Base-by-base conservation (phyloP, 352 stramenopile genomes). In the Thalassiosira delicatula region DNA sequence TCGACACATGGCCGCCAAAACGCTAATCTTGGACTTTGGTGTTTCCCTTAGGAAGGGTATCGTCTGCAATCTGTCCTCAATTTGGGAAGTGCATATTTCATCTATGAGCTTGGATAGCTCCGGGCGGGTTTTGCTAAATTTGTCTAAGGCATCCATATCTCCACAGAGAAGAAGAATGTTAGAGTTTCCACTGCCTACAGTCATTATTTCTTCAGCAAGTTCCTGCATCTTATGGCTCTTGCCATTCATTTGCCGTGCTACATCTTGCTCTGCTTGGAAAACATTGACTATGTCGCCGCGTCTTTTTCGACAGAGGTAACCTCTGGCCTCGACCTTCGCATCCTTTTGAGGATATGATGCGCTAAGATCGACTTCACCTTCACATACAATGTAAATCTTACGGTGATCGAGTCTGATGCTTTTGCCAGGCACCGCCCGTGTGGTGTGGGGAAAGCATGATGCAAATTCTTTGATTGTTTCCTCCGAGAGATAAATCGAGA, bases 1-100 rank as follows among this genome's bases (percentile, higher is more conserved):
- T 33, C 70, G 71, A 69, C 83, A 85, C 78, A 89, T 86, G 27
- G 83, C 73, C 14, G 83, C 83, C 14, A 89, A 71, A 25, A 89
- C 69, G 17, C 29, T 17, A 57, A 86, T 40, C 59, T 89, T 84
- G 8, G 73, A 77, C 57, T 60, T 53, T 21, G 65, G 35, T 37
- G 79, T 27, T 62, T 77, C 37, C 27, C 70, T 5, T 54, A 86
- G 68, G 33, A 86, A 86, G 14, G 79, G 73, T 56, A 86, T 76
- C 0, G 37, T 56, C 7, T 59, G 51, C 17, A 86, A 68, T 61
- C 70, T 70, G 49, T 79, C 73, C 67, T 86, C 79, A 17, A 86
- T 86, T 46, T 79, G 62, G 35, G 63, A 68, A 30, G 25, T 74
- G 17, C n/a, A 63, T 68, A 86, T 86, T 14, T 67, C 62, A 32